Evolutionary conservation across 305 asterid species (phyloP), one percentile per base, ranked within the genome.

Genomic region (Rubia peregrina): DNA sequence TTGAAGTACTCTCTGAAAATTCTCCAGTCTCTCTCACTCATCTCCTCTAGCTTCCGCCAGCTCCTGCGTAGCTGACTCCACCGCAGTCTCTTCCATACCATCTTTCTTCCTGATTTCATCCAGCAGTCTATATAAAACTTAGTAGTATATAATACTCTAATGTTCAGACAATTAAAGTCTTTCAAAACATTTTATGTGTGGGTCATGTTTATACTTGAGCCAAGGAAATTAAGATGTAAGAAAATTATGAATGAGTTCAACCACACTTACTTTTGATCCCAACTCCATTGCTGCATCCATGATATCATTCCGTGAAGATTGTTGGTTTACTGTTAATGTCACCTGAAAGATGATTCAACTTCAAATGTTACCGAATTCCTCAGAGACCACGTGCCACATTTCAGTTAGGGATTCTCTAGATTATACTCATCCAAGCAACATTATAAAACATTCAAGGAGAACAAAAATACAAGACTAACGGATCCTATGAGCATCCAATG

Each of bases 231-330:
- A 8, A 69, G 26, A 56, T 44, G 48, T 16, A 69, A 49, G 36
- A 57, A 57, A 19, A 19, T 19, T n/a, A 38, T 69, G 55, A 1
- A n/a, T 3, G 65, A 66, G 36, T 51, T 30, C 38, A 43, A 43
- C 19, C 53, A 42, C 41, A 81, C 96, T 87, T 74, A 87, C 96
- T 78, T 88, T 96, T 22, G 95, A 67, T 59, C 97, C 99, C 75
- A 91, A 82, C 75, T 84, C 95, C 97, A 94, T 94, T 72, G 99
- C 99, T 76, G 96, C 96, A 73, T 94, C 96, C 0, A 97, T 94
- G 74, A 91, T 94, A 79, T 94, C 97, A 69, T 91, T 88, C 64
- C 96, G 90, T 67, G 91, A 82, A 0, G 99, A 97, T 65, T 94
- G 96, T 74, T 91, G 97, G 78, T 94, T 94, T 55, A 96, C 99